A percentile compares a stretch with the other conserved stretches of the same genome.
Conservation (phyloP, 2,329 filamentous ascomycete species). For the Colletotrichum sp. region DNA sequence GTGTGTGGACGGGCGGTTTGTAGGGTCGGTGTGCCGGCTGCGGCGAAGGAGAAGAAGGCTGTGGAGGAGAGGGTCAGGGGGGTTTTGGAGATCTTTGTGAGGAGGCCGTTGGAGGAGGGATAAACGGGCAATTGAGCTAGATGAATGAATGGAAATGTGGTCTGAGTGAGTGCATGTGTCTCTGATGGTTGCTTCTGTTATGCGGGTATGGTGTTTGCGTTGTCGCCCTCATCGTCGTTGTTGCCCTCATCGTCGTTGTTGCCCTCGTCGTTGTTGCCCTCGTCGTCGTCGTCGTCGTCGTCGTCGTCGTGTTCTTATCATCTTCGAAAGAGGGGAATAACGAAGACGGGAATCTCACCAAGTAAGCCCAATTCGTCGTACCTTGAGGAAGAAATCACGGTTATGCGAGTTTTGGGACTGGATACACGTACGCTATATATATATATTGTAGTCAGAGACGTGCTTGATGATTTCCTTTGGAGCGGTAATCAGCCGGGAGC, state of each 20-base stretch:
- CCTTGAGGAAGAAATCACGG: too few species aligned
- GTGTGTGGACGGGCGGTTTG: constrained; percentile 71
- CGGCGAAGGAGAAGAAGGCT: constrained; percentile 61
- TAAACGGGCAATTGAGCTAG: neutral
- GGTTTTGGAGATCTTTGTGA: constrained; percentile 72
- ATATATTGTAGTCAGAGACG: too few species aligned
- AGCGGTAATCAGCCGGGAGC: too few species aligned
- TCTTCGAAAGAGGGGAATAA: too few species aligned
- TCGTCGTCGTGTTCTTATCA: neutral
- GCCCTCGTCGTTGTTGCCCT: too few species aligned
- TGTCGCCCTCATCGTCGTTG: too few species aligned
- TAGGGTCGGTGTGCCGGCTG: constrained; percentile 42
- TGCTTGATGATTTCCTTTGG: accelerated
- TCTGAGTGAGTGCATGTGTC: neutral
- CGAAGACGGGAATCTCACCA: too few species aligned
- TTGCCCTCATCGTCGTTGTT: too few species aligned
- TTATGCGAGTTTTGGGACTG: too few species aligned
- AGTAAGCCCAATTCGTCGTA: too few species aligned
- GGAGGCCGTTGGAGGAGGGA: constrained; percentile 22
- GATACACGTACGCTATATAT: too few species aligned
- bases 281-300: neutral
- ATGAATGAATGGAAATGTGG: neutral
- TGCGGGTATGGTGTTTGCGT: neutral
- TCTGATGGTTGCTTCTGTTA: neutral
- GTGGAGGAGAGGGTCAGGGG: constrained; percentile 69